Evolutionary conservation across 768 basidiomycete genomes (phyloP).

Genomic region (Macrolepiota dolichaula): DNA sequence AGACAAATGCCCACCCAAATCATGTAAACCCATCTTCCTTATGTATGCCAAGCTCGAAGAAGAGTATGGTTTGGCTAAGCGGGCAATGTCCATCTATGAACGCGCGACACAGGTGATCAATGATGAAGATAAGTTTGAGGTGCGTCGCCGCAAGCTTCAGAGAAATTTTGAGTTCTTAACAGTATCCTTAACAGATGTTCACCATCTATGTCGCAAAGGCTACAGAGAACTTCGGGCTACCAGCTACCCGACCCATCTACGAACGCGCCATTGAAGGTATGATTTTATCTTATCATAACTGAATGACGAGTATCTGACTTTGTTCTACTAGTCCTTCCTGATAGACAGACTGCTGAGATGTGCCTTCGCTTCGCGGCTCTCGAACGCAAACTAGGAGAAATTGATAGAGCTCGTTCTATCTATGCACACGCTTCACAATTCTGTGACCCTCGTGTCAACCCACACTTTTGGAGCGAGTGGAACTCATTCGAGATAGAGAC

Average conservation of each 20-base stretch:
- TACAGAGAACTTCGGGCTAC: constrained; percentile 91
- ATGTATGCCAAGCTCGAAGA: constrained; percentile 98
- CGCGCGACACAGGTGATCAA: constrained; percentile 84
- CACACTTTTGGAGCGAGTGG: constrained; percentile 97
- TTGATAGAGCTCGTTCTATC: constrained; percentile 93
- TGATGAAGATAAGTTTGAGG: constrained; percentile 94
- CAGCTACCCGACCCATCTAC: constrained; percentile 95
- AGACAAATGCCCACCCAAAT: constrained; percentile 93
- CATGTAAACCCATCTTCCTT: constrained; percentile 90
- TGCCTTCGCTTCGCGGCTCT: constrained; percentile 93
- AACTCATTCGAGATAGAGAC: constrained; percentile 98
- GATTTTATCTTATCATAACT: background rate
- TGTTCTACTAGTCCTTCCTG: constrained; percentile 62
- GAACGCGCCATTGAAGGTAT: constrained; percentile 84
- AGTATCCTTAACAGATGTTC: constrained; percentile 67
- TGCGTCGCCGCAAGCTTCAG: constrained; percentile 28
- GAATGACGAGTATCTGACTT: background rate
- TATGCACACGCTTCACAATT: constrained; percentile 98
- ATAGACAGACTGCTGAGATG: constrained; percentile 95
- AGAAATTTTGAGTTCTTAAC: background rate
- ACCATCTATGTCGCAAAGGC: constrained; percentile 98
- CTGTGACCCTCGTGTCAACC: constrained; percentile 91
- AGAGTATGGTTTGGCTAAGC: constrained; percentile 91
- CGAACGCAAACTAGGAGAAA: constrained; percentile 97
- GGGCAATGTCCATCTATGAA: constrained; percentile 94